Evolutionary conservation across 352 stramenopile species (phyloP).

Genomic region (Globisporangium rhizosaccharum): DNA sequence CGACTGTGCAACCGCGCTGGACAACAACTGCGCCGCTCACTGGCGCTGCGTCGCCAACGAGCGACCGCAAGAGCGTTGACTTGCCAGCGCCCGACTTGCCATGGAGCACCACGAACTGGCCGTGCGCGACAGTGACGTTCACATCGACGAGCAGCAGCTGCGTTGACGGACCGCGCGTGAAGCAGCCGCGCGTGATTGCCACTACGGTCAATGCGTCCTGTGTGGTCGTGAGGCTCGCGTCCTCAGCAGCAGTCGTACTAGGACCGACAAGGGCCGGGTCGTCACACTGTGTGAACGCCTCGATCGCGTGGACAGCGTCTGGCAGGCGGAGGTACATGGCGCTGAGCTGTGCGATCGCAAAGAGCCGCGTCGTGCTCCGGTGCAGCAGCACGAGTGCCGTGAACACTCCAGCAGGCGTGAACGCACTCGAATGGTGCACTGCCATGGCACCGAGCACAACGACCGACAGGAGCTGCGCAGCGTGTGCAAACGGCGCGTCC

Average conservation of each 20-base stretch:
- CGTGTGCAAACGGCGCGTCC: conserved; percentile 8
- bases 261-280: not conserved
- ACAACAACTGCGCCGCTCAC: conserved; percentile 11
- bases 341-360: conserved; percentile 15
- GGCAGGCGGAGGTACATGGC: not conserved
- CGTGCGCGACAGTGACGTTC: conserved; percentile 2
- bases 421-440: conserved; percentile 14
- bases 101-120: conserved; percentile 7
- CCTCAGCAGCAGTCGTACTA: not conserved
- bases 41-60: conserved; percentile 7
- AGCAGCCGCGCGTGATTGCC: conserved; percentile 1
- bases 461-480: conserved; percentile 29
- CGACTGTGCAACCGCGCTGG: conserved; percentile 2
- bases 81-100: conserved; percentile 17
- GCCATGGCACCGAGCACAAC: conserved; percentile 36
- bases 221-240: too few relatives aligned
- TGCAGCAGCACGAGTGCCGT: conserved; percentile 28
- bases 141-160: conserved; percentile 6
- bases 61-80: conserved; percentile 5
- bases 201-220: not conserved
- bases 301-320: not conserved
- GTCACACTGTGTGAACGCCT: not conserved
- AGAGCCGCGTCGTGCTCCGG: conserved; percentile 27
- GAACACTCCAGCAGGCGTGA: conserved; percentile 30
- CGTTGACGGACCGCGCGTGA: not conserved